phyloP scores from a whole-genome alignment of 2,329 filamentous ascomycete species.

The Diaporthe helianthi region DNA sequence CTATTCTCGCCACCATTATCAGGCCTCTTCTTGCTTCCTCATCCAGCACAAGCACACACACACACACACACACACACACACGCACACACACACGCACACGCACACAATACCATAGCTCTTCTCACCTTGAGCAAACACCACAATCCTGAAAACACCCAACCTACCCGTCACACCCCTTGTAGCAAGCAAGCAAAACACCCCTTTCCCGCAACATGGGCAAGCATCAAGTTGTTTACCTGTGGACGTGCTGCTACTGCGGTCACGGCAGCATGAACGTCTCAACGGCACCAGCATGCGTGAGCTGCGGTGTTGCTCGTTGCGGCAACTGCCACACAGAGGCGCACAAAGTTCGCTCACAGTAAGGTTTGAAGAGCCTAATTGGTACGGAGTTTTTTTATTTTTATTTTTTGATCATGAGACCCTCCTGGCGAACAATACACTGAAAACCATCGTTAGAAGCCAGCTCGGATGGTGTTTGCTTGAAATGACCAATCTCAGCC shows the following conservation, averaged over 20 bases:
- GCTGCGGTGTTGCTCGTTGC: neutral
- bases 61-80: no score
- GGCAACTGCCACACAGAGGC: neutral
- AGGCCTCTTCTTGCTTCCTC: neutral
- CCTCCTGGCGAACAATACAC: neutral
- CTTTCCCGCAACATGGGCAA: neutral
- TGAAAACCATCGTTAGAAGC: neutral
- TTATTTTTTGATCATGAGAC: neutral
- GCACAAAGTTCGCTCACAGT: neutral
- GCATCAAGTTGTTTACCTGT: neutral
- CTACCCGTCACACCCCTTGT: neutral
- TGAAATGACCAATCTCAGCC: neutral
- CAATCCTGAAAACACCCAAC: neutral
- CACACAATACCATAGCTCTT: neutral
- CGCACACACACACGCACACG: no score
- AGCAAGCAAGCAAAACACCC: neutral
- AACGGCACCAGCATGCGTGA: neutral
- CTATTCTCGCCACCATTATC: neutral
- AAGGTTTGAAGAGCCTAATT: neutral
- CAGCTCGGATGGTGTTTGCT: neutral
- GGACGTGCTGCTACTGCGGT: conserved; percentile 10
- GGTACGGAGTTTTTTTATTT: neutral
- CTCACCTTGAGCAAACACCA: neutral
- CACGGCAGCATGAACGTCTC: conserved; percentile 2
- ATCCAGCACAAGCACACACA: neutral